phyloP scores from a whole-genome alignment of 208 protist species.

The Leishmania gerbilli region DNA sequence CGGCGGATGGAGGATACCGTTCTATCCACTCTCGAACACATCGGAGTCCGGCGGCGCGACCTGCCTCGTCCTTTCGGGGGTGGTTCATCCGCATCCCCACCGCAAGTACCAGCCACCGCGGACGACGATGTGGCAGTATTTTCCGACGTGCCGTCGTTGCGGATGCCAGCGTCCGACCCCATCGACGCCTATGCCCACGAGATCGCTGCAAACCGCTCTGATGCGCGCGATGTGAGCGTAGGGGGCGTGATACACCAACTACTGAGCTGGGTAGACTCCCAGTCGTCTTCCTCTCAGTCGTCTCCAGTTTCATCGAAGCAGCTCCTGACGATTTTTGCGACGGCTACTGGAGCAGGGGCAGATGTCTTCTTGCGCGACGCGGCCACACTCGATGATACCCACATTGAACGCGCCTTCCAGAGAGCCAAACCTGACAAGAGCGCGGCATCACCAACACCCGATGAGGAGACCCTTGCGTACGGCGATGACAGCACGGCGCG shows the following conservation, averaged over 20 bases:
- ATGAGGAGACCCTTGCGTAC: not conserved
- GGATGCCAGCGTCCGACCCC: not conserved
- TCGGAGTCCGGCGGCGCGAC: conserved; percentile 32
- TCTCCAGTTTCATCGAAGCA: conserved; percentile 1
- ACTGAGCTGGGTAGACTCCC: conserved; percentile 28
- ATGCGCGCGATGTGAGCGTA: not conserved
- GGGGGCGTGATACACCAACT: conserved; percentile 14
- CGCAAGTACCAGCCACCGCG: not conserved
- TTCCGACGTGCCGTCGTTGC: not conserved
- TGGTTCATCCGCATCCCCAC: not conserved
- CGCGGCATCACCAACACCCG: not conserved
- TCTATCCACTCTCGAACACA: conserved; percentile 27
- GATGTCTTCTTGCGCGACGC: conserved; percentile 18
- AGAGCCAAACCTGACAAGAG: not conserved
- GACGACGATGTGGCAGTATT: not conserved
- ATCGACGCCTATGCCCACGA: conserved; percentile 9
- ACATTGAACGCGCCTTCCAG: conserved; percentile 2
- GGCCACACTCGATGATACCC: conserved; percentile 5
- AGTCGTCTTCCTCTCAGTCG: not conserved
- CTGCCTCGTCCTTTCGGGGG: conserved; percentile 19
- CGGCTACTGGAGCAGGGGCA: not conserved
- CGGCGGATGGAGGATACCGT: conserved; percentile 48
- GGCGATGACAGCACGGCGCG: not conserved
- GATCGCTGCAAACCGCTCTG: not conserved
- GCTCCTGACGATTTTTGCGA: conserved; percentile 25